These are phyloP conservation scores for Entomortierella beljakovae DNA, from an alignment of 192 early-diverging fungal species.

Conservation along the genomic window DNA sequence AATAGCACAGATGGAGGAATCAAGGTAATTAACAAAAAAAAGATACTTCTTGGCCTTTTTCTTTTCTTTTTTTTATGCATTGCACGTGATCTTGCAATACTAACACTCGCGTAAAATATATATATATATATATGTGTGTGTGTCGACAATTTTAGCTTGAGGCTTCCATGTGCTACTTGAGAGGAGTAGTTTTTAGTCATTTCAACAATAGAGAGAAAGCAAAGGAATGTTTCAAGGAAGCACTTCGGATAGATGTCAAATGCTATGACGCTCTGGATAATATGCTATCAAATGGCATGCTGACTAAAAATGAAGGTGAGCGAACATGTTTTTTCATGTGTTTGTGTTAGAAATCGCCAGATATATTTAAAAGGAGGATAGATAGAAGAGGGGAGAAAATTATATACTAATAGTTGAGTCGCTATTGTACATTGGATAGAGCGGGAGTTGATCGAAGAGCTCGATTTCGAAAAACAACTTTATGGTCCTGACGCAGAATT, in stretches of 20 bases:
- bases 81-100: no score
- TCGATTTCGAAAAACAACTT: constrained; percentile 64
- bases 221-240: constrained; percentile 70
- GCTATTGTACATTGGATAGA: constrained; percentile 51
- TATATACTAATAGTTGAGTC: not conserved
- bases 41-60: not conserved
- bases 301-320: constrained; percentile 71
- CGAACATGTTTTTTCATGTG: not conserved
- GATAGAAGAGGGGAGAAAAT: not conserved
- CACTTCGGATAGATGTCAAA: constrained; percentile 70
- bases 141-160: constrained; percentile 57
- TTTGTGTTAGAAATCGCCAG: not conserved
- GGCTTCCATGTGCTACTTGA: constrained; percentile 70
- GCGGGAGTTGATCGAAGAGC: constrained; percentile 62
- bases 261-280: constrained; percentile 75
- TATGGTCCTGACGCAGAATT: constrained; percentile 61
- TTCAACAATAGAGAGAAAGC: constrained; percentile 63
- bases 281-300: constrained; percentile 67
- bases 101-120: not conserved
- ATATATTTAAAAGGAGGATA: no score
- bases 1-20: constrained; percentile 59
- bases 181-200: constrained; percentile 66
- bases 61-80: not conserved
- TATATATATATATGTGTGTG: not conserved
- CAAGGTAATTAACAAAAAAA: constrained; percentile 45